phyloP scores from a whole-genome alignment of 139 green algal genomes.

The Chlamydomonas applanata region DNA sequence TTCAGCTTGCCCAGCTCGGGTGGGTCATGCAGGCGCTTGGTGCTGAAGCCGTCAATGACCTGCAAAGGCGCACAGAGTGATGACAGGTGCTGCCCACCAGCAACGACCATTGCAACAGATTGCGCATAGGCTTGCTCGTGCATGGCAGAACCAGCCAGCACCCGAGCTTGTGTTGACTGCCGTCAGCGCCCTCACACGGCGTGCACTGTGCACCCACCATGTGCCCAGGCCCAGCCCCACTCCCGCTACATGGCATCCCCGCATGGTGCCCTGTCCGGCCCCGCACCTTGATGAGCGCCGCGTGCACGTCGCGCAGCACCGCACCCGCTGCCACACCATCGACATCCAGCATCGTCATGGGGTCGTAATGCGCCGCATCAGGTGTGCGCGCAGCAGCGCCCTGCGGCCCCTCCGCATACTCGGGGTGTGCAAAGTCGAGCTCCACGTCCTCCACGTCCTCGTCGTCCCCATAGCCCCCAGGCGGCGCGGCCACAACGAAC shows the following conservation, averaged over 20 bases:
- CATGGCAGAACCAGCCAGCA: too few species aligned
- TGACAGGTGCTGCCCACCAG: too few species aligned
- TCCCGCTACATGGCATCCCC: too few species aligned
- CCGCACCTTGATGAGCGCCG: conserved; percentile 16
- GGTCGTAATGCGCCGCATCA: neutral
- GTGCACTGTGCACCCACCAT: too few species aligned
- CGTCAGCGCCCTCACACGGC: too few species aligned
- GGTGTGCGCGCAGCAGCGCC: neutral
- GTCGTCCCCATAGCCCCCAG: neutral
- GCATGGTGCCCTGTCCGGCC: too few species aligned
- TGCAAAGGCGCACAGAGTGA: too few species aligned
- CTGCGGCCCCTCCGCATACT: neutral
- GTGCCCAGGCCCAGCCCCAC: too few species aligned
- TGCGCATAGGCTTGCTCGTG: too few species aligned
- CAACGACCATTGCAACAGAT: too few species aligned
- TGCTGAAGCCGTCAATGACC: conserved; percentile 22
- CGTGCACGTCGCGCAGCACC: conserved; percentile 25
- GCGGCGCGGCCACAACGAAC: neutral
- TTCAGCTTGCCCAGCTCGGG: conserved; percentile 4
- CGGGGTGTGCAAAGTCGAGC: neutral
- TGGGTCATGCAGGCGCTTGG: conserved; percentile 14
- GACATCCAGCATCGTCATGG: conserved; percentile 4
- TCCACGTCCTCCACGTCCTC: neutral
- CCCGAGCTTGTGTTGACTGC: too few species aligned
- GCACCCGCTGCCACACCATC: neutral